Evolutionary conservation across 2,329 filamentous ascomycete genomes (phyloP), one percentile per base, ranked within the genome.

Genomic region (Claviceps digitariae): DNA sequence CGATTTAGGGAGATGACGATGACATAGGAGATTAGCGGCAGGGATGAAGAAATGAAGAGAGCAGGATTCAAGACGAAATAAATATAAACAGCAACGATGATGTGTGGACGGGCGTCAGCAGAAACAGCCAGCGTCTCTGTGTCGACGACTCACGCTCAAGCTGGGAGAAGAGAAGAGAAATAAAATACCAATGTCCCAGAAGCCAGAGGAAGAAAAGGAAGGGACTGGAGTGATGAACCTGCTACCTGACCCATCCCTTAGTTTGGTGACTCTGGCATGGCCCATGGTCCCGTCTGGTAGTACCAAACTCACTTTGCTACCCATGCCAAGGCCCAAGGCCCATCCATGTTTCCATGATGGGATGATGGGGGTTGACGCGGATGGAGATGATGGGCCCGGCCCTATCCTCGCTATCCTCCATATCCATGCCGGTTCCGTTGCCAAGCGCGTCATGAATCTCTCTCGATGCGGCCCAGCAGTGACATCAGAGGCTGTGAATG

Each of bases 401-500:
- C 31, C 31, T 9, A 34, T 34, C 31, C n/a, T n/a, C n/a, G n/a
- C n/a, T n/a, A 34, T 29, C 27, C 27, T 34, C 31, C 31, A 34
- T 34, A 9, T 34, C 31, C 31, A 34, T 34, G 7, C 9, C 20
- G 9, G n/a, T n/a, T n/a, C 21, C 12, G 20, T 44, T 23, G 15
- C 23, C 29, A 52, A 41, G 51, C 45, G 45, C 51, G 36, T 52
- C 41, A 46, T 52, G 41, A 52, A 52, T 47, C 20, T 23, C 10
- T 27, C 25, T 20, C 20, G 44, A n/a, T 23, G 34, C 45, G 38
- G 23, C 15, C 12, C 20, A 40, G 34, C 25, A 2, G 20, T 40
- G 65, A 67, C 66, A 67, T 67, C 65, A 67, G 65, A 60, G 66
- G 65, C 66, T 66, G 61, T 52, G 63, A 63, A 40, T 23, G 21